These are phyloP conservation scores for Podaxis carcinomalis DNA, from an alignment of 768 basidiomycete genomes.

Conservation along the genomic window DNA sequence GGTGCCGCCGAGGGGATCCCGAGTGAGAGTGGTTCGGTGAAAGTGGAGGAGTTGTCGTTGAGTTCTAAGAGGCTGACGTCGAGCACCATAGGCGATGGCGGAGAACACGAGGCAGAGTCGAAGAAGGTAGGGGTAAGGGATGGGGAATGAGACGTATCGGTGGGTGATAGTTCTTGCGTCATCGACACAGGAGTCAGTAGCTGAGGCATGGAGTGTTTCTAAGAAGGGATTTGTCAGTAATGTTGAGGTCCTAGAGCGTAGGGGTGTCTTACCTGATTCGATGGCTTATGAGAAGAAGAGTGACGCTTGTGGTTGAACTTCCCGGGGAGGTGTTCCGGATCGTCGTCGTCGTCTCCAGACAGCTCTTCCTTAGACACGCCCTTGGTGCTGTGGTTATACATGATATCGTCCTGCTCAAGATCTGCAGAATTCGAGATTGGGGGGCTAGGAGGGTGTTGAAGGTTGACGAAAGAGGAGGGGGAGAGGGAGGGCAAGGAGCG, in stretches of 20 bases:
- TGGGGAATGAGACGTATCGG: not conserved
- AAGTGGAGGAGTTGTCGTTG: not conserved
- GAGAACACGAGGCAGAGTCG: not conserved
- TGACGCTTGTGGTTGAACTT: not conserved
- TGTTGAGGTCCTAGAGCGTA: too few species aligned
- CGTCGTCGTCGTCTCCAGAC: not conserved
- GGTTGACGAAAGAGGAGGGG: not conserved
- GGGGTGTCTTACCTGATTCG: not conserved
- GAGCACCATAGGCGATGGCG: not conserved
- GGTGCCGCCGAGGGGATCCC: not conserved
- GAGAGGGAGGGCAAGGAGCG: not conserved
- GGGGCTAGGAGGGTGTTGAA: slow-evolving; percentile 2
- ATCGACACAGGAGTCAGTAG: not conserved
- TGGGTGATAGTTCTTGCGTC: not conserved
- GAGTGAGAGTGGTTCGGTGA: not conserved
- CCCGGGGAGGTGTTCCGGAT: not conserved
- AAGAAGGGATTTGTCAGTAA: not conserved
- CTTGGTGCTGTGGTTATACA: not conserved
- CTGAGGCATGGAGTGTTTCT: not conserved
- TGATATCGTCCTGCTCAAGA: not conserved
- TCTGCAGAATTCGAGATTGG: not conserved
- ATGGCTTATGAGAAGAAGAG: not conserved
- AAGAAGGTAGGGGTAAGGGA: not conserved
- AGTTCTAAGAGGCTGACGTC: slow-evolving; percentile 3
- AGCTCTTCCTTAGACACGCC: not conserved